Conservation (phyloP, 805 yeast species). For the Starmerella apis region DNA sequence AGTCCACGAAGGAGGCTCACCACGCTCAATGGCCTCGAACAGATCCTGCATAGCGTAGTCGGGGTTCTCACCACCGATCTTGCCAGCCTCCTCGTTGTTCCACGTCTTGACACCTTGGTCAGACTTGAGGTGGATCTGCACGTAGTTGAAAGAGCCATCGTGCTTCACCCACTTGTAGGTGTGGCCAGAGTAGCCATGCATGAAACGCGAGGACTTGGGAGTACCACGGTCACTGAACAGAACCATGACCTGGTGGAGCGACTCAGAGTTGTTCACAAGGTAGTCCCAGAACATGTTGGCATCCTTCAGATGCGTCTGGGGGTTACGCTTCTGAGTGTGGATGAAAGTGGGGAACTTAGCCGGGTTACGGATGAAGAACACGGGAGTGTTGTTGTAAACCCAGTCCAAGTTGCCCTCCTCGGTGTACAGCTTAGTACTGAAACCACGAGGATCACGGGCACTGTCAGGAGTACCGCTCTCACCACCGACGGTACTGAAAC, state of each 20-base stretch:
- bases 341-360: slow-evolving; percentile 54
- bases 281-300: slow-evolving; percentile 51
- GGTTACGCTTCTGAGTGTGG: slow-evolving; percentile 62
- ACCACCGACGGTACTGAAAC: slow-evolving; percentile 62
- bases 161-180: slow-evolving; percentile 48
- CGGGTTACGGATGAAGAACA: slow-evolving; percentile 56
- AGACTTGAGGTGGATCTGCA: slow-evolving; percentile 44
- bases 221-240: slow-evolving; percentile 54
- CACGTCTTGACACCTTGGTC: slow-evolving; percentile 44
- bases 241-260: slow-evolving; percentile 47
- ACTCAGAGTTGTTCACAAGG: slow-evolving; percentile 45
- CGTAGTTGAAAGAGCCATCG: slow-evolving; percentile 44
- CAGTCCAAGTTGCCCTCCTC: slow-evolving; percentile 61
- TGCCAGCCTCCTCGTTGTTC: slow-evolving; percentile 39
- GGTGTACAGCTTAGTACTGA: slow-evolving; percentile 53
- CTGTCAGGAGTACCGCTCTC: slow-evolving; percentile 58
- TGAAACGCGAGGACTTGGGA: slow-evolving; percentile 44
- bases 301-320: slow-evolving; percentile 50
- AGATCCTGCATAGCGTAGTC: slow-evolving; percentile 41
- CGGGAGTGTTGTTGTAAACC: slow-evolving; percentile 68
- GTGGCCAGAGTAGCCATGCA: slow-evolving; percentile 59
- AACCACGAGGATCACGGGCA: slow-evolving; percentile 62
- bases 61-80: slow-evolving; percentile 41
- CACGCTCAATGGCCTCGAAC: slow-evolving; percentile 39
- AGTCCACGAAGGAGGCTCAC: slow-evolving; percentile 44